phyloP scores from a whole-genome alignment of 805 yeast species.

The Nakazawaea holstii region DNA sequence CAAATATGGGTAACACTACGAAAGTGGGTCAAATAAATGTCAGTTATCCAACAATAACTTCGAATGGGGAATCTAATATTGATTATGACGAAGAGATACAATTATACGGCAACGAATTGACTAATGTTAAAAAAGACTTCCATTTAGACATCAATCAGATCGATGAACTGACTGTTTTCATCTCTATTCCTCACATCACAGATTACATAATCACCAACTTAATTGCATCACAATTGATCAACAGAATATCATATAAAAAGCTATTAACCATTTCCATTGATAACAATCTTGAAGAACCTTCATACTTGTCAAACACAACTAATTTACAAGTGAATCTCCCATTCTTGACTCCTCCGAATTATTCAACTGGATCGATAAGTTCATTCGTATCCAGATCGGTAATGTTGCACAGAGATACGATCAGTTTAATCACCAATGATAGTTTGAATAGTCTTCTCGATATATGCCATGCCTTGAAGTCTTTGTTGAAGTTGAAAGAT shows the following conservation, averaged over 20 bases:
- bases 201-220: not conserved
- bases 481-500: constrained; percentile 10
- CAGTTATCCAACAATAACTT: constrained; percentile 13
- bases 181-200: not conserved
- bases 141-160: not conserved
- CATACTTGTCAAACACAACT: not conserved
- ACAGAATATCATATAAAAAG: not conserved
- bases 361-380: constrained; percentile 39
- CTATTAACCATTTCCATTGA: constrained; percentile 4
- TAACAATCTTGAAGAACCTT: not conserved
- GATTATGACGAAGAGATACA: constrained; percentile 45
- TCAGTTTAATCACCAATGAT: constrained; percentile 28
- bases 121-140: constrained; percentile 7
- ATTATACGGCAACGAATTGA: constrained; percentile 29
- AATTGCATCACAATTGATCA: constrained; percentile 1
- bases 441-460: constrained; percentile 36
- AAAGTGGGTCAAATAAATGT: constrained; percentile 8
- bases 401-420: constrained; percentile 7
- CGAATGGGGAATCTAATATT: constrained; percentile 15
- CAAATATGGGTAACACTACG: constrained; percentile 14
- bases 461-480: constrained; percentile 13
- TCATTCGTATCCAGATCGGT: constrained; percentile 29
- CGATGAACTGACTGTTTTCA: not conserved
- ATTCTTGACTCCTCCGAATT: constrained; percentile 40
- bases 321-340: constrained; percentile 21